These are phyloP conservation scores for Penicillium olsonii DNA, from an alignment of 2,329 filamentous ascomycete species.

Conservation along the genomic window DNA sequence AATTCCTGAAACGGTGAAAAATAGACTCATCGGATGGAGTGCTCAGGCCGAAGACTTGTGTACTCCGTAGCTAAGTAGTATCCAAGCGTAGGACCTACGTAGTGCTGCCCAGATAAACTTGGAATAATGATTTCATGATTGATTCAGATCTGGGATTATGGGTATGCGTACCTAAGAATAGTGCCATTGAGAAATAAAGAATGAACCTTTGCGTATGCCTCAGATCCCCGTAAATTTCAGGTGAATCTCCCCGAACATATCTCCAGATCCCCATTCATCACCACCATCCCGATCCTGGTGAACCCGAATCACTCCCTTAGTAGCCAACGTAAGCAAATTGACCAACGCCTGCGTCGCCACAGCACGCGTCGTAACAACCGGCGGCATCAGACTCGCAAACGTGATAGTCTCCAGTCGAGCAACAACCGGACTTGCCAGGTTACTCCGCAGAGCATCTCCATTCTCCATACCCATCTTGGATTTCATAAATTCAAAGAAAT, in stretches of 20 bases:
- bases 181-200: no score
- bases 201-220: no score
- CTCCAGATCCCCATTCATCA: constrained; percentile 18
- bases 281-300: constrained; percentile 57
- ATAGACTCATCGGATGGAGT: no score
- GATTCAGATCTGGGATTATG: no score
- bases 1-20: no score
- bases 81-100: no score
- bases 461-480: constrained; percentile 41
- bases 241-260: constrained; percentile 33
- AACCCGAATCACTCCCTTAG: constrained; percentile 64
- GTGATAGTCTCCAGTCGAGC: constrained; percentile 43
- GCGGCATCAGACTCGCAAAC: constrained; percentile 71
- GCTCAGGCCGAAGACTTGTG: no score
- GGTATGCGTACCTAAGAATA: not conserved
- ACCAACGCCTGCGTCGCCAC: constrained; percentile 75
- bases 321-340: constrained; percentile 71
- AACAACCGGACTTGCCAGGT: not conserved
- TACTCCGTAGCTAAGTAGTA: no score
- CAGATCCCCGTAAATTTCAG: constrained; percentile 21
- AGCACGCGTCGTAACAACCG: constrained; percentile 53
- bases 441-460: not conserved
- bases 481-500: constrained; percentile 64
- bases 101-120: no score
- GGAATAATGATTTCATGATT: no score